Percentiles rank a stretch among this genome's conserved stretches.
phyloP scores from a whole-genome alignment of 2,329 filamentous ascomycete species.

The Neopestalotiopsis sp. region DNA sequence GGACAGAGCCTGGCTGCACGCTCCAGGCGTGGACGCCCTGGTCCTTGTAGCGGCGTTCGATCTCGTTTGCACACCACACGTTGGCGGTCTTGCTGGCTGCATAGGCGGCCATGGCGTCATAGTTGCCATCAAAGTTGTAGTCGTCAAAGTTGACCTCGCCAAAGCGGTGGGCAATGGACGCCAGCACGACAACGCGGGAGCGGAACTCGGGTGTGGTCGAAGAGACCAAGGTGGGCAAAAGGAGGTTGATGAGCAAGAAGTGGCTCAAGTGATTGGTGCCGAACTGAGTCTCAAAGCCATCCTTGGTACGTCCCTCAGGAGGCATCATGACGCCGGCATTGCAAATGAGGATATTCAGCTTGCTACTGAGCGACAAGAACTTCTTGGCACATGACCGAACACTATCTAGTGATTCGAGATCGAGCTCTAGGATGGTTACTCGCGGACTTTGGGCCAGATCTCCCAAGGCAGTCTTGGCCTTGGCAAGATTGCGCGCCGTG shows the following conservation, averaged over 20 bases:
- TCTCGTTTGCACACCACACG: slow-evolving; percentile 31
- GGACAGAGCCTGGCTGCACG: slow-evolving; percentile 53
- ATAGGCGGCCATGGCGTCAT: slow-evolving; percentile 47
- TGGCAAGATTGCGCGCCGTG: slow-evolving; percentile 22
- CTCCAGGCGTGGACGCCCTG: neutral
- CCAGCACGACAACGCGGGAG: slow-evolving; percentile 43
- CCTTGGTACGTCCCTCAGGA: slow-evolving; percentile 20
- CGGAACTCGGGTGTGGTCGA: neutral
- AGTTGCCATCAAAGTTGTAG: slow-evolving; percentile 42
- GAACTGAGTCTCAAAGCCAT: slow-evolving; percentile 28
- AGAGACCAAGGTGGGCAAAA: slow-evolving; percentile 20
- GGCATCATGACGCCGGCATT: slow-evolving; percentile 23
- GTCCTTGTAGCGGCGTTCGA: slow-evolving; percentile 1
- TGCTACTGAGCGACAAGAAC: slow-evolving; percentile 20
- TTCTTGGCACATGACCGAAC: slow-evolving; percentile 23
- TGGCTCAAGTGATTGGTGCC: slow-evolving; percentile 25
- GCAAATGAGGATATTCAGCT: slow-evolving; percentile 26
- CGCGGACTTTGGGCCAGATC: slow-evolving; percentile 15
- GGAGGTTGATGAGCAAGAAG: neutral
- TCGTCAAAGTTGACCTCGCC: slow-evolving; percentile 41
- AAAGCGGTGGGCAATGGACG: slow-evolving; percentile 45
- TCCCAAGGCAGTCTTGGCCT: slow-evolving; percentile 20
- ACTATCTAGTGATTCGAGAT: slow-evolving; percentile 24
- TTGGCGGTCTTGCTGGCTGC: slow-evolving; percentile 57
- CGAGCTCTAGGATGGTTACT: slow-evolving; percentile 23